Percentiles rank a stretch among this genome's conserved stretches.
phyloP scores from a whole-genome alignment of 192 early-diverging fungal species.

The Podila clonocystis region DNA sequence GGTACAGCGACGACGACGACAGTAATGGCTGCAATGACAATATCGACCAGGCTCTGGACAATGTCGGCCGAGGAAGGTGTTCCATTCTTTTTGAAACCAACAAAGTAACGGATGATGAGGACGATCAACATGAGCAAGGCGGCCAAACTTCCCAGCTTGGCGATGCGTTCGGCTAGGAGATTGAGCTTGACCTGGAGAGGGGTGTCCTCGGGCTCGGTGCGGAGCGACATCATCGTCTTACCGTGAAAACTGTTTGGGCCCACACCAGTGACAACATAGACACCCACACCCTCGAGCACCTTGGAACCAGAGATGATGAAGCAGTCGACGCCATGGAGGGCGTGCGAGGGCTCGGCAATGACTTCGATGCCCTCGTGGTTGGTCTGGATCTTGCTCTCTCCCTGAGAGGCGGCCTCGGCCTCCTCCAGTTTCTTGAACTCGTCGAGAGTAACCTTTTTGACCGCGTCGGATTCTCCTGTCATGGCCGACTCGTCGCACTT shows the following conservation, averaged over 20 bases:
- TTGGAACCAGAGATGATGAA: conserved; percentile 94
- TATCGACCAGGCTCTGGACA: conserved; percentile 68
- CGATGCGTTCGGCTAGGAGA: conserved; percentile 89
- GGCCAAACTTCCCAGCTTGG: conserved; percentile 86
- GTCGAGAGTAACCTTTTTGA: conserved; percentile 77
- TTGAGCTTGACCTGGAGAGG: conserved; percentile 93
- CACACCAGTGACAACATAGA: conserved; percentile 84
- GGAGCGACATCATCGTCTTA: conserved; percentile 84
- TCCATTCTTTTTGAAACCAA: too few relatives aligned
- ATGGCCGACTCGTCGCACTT: conserved; percentile 90
- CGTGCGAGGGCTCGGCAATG: conserved; percentile 10
- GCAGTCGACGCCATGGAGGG: conserved; percentile 60
- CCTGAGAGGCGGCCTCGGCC: conserved; percentile 18
- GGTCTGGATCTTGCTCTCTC: conserved; percentile 24
- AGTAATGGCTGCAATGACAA: conserved; percentile 91
- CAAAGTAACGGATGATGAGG: conserved; percentile 82
- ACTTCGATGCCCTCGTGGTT: conserved; percentile 53
- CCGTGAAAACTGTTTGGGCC: conserved; percentile 92
- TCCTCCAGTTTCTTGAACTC: conserved; percentile 47
- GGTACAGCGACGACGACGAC: conserved; percentile 97
- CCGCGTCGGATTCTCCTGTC: conserved; percentile 91
- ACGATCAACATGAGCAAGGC: conserved; percentile 86
- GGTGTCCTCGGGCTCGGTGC: conserved; percentile 86
- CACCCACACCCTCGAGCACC: conserved; percentile 87
- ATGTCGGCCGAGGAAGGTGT: too few relatives aligned